A percentile compares a stretch with the other conserved stretches of the same genome.
These are phyloP conservation scores for Cyathus striatus DNA, from an alignment of 768 basidiomycete genomes.

Conservation along the genomic window DNA sequence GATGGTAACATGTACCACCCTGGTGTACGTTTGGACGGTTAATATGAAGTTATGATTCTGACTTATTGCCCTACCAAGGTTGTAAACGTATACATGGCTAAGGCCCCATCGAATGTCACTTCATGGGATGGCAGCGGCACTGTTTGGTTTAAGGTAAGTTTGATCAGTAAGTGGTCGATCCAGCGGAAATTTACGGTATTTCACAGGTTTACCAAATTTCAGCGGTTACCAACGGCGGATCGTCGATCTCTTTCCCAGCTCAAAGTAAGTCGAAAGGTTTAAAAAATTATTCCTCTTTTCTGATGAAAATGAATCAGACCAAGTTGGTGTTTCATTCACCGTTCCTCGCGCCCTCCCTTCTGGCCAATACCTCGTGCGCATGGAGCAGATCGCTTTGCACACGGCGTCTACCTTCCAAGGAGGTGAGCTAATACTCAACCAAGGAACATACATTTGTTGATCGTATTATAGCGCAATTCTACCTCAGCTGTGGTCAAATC, in stretches of 20 bases:
- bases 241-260: conserved; percentile 40
- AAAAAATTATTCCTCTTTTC: not conserved
- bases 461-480: conserved; percentile 11
- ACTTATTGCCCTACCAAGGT: conserved; percentile 12
- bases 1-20: conserved; percentile 43
- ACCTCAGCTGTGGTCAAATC: conserved; percentile 14
- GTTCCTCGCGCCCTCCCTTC: conserved; percentile 30
- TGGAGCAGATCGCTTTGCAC: conserved; percentile 41
- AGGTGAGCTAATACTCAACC: conserved; percentile 15
- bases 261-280: conserved; percentile 20
- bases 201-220: conserved; percentile 35
- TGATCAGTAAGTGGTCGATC: too few relatives aligned
- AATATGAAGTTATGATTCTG: not conserved
- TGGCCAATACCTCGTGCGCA: conserved; percentile 36
- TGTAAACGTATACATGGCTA: conserved; percentile 39
- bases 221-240: conserved; percentile 41
- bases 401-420: conserved; percentile 31
- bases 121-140: conserved; percentile 33
- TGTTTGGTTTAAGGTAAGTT: conserved; percentile 42
- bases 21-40: conserved; percentile 24
- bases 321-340: conserved; percentile 27
- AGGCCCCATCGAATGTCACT: conserved; percentile 35
- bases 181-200: too few relatives aligned
- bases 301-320: conserved; percentile 8
- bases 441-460: not conserved